phyloP scores from a whole-genome alignment of 139 green algal genomes.

The Chlorella sp. region DNA sequence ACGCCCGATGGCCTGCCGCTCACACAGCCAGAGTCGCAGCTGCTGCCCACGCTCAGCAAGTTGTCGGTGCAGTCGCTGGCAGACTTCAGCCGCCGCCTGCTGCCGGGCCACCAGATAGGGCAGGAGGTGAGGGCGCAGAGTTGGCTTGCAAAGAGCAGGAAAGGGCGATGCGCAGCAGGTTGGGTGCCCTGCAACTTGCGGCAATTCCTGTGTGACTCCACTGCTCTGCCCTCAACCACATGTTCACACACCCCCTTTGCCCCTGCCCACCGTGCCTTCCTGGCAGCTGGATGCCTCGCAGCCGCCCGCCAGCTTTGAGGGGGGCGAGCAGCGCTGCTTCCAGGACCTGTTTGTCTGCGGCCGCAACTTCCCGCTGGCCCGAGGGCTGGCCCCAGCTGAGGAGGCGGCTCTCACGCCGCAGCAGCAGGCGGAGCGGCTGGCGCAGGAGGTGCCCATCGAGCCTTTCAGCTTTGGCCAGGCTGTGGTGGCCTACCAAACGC shows the following conservation, averaged over 20 bases:
- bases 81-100: conserved; percentile 2
- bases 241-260: not conserved
- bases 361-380: conserved; percentile 6
- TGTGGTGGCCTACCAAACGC: not conserved
- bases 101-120: not conserved
- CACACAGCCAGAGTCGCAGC: conserved; percentile 16
- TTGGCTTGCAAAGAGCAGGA: not conserved
- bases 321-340: conserved; percentile 31
- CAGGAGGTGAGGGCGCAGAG: not conserved
- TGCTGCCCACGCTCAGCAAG: conserved; percentile 23
- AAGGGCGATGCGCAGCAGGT: not conserved
- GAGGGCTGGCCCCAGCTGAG: not conserved
- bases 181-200: too few species aligned
- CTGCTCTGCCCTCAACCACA: too few species aligned
- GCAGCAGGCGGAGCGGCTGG: not conserved
- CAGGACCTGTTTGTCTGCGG: conserved; percentile 7
- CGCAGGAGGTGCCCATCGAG: not conserved
- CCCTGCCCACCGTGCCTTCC: not conserved
- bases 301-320: conserved; percentile 23
- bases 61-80: conserved; percentile 21
- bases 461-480: conserved; percentile 25
- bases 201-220: too few species aligned
- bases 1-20: conserved; percentile 12
- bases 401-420: not conserved
- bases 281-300: not conserved